Evolutionary conservation across 2,329 filamentous ascomycete genomes (phyloP).

Genomic region (Ophiostoma montium): DNA sequence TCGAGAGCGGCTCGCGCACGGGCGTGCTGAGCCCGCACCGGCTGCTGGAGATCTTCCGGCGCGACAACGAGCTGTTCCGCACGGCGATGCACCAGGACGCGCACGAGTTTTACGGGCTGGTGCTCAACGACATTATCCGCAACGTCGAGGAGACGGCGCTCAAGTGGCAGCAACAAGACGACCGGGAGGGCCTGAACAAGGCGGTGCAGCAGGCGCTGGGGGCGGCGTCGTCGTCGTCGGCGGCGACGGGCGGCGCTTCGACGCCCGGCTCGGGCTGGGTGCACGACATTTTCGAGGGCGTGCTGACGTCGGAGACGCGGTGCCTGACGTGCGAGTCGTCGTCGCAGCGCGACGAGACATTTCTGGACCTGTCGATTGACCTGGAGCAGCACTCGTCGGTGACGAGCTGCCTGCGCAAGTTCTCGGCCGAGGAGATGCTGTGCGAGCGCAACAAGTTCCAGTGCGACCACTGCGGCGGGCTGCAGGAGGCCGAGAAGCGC

Average conservation of each 20-base stretch:
- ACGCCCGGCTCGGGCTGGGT: constrained; percentile 72
- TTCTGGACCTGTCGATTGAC: constrained; percentile 91
- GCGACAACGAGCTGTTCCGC: constrained; percentile 94
- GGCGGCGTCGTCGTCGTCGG: constrained; percentile 22
- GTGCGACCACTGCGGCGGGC: constrained; percentile 88
- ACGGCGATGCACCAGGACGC: constrained; percentile 97
- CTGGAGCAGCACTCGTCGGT: constrained; percentile 91
- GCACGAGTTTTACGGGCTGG: constrained; percentile 87
- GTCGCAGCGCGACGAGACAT: constrained; percentile 89
- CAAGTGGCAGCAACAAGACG: constrained; percentile 32
- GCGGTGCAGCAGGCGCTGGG: constrained; percentile 27
- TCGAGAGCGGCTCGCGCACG: constrained; percentile 65
- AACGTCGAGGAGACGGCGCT: constrained; percentile 82
- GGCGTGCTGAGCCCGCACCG: constrained; percentile 86
- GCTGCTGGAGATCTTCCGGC: constrained; percentile 84
- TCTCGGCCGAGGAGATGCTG: constrained; percentile 96
- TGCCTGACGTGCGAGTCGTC: constrained; percentile 93
- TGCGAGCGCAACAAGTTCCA: constrained; percentile 98
- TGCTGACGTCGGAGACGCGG: constrained; percentile 87
- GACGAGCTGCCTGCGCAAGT: constrained; percentile 86
- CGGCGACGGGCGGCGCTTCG: constrained; percentile 26
- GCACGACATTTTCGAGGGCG: constrained; percentile 91
- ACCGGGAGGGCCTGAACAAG: constrained; percentile 31
- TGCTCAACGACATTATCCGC: constrained; percentile 90
- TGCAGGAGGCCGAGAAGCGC: constrained; percentile 95